A percentile compares a stretch with the other conserved stretches of the same genome.
These are phyloP conservation scores for Vitis amurensis DNA, from an alignment of 164 flowering plant species.

Conservation along the genomic window DNA sequence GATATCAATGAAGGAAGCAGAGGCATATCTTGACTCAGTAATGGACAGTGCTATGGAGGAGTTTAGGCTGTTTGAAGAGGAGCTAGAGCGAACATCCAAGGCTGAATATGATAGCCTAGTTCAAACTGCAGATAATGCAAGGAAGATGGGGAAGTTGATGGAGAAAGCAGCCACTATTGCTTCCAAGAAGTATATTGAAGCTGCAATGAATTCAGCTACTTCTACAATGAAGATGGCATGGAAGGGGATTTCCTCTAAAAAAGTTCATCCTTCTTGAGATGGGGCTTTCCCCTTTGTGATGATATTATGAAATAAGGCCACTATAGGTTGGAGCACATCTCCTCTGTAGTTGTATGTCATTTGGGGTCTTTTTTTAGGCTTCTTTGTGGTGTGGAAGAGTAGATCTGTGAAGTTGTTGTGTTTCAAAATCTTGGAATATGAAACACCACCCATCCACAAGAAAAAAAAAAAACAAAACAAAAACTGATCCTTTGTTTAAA, in stretches of 20 bases:
- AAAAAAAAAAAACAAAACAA: too few relatives aligned
- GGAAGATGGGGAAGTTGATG: conserved; percentile 50
- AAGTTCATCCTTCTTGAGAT: conserved; percentile 70
- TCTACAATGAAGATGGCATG: conserved; percentile 71
- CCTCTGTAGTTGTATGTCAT: not conserved
- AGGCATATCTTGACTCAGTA: conserved; percentile 55
- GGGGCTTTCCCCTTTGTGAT: not conserved
- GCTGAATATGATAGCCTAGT: conserved; percentile 44
- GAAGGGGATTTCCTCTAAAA: conserved; percentile 49
- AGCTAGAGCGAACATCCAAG: conserved; percentile 35
- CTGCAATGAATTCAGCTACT: conserved; percentile 62
- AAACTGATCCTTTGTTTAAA: too few relatives aligned
- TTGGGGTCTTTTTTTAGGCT: not conserved
- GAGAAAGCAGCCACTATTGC: conserved; percentile 57
- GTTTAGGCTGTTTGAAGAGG: conserved; percentile 58
- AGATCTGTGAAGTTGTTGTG: not conserved
- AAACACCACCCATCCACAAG: too few relatives aligned
- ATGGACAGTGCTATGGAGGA: conserved; percentile 82
- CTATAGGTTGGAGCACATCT: not conserved
- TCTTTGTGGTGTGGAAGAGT: not conserved
- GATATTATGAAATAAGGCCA: not conserved
- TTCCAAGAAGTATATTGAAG: conserved; percentile 67
- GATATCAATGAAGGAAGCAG: conserved; percentile 54
- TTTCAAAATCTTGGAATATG: too few relatives aligned
- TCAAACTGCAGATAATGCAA: conserved; percentile 41